Evolutionary conservation across 306 rosid species (phyloP), one percentile per base, ranked within the genome.

Genomic region (Acacia acuminata): DNA sequence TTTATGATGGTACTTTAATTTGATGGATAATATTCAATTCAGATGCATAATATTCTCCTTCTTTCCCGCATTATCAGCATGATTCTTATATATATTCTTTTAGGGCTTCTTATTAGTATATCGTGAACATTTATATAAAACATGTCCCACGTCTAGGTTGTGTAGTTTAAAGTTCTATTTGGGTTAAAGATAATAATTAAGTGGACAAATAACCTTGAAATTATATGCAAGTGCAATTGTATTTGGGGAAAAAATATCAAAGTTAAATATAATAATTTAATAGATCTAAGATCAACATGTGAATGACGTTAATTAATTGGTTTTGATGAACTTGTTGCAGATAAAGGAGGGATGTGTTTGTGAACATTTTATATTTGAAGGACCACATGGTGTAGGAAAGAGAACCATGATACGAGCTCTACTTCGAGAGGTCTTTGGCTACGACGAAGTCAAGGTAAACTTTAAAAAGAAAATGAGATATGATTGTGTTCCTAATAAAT

Each of bases 401-500:
- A 90, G 93, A 79, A 89, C 97, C 24, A 93, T 94, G 95, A 93
- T 94, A 61, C 74, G 90, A 70, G 97, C 95, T 50, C 86, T 93
- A 92, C 90, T 94, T 70, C 87, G 98, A 74, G 89, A 91, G 84
- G 89, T 79, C 51, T 93, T 89, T 76, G 97, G 97, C 30, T 53
- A 73, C 5, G 79, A 90, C 25, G 48, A 67, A 42, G 51, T 93
- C 50, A 65, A 86, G 83, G 98, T 94, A 53, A 5, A 19, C 19
- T 48, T 13, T 19, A 4, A 17, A 53, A 53, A 19, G 10, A 53
- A 53, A 53, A 19, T 5, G 22, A 53, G 60, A 53, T 0, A 53
- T 53, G 22, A 53, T 53, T 53, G 19, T n/a, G 24, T n/a, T 53
- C 60, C 60, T 19, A 5, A 16, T 48, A 13, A 14, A 51, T 51